Evolutionary conservation across 495 filamentous ascomycete genomes (phyloP).

Genomic region (Talaromyces stipitatus): DNA sequence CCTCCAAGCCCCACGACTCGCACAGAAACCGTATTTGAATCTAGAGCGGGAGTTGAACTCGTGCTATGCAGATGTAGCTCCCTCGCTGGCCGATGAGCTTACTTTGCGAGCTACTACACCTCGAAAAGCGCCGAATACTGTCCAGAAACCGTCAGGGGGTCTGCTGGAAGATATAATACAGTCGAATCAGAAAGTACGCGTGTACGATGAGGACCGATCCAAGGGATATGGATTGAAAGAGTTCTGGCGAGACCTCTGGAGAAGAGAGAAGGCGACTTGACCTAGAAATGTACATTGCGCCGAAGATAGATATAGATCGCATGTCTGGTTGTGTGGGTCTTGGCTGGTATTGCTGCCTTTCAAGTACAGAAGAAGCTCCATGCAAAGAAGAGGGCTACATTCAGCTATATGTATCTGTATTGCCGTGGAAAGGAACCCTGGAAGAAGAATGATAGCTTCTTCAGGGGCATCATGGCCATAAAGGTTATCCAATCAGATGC

Average conservation of each 20-base stretch:
- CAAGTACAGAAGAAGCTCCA: too few relatives aligned
- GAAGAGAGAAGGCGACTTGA: constrained; percentile 17
- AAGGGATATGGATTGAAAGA: constrained; percentile 76
- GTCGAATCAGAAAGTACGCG: constrained; percentile 41
- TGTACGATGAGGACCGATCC: constrained; percentile 65
- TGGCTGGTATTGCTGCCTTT: too few relatives aligned
- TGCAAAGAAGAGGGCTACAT: too few relatives aligned
- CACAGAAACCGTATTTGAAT: constrained; percentile 87
- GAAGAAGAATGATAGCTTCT: too few relatives aligned
- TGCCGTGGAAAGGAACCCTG: too few relatives aligned
- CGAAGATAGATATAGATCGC: too few relatives aligned
- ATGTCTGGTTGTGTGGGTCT: too few relatives aligned
- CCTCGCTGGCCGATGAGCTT: constrained; percentile 63
- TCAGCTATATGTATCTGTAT: too few relatives aligned
- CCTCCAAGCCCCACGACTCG: constrained; percentile 82
- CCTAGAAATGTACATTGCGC: not conserved
- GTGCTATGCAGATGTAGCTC: constrained; percentile 83
- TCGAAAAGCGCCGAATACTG: constrained; percentile 19
- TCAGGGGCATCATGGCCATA: too few relatives aligned
- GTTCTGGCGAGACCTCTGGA: constrained; percentile 70
- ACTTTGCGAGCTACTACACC: constrained; percentile 52
- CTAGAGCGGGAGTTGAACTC: constrained; percentile 73
- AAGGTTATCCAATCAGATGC: too few relatives aligned
- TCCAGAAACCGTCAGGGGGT: not conserved
- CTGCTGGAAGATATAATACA: constrained; percentile 35